Evolutionary conservation across 169 alveolate species (phyloP).

Genomic region (Cryptosporidium bovis): DNA sequence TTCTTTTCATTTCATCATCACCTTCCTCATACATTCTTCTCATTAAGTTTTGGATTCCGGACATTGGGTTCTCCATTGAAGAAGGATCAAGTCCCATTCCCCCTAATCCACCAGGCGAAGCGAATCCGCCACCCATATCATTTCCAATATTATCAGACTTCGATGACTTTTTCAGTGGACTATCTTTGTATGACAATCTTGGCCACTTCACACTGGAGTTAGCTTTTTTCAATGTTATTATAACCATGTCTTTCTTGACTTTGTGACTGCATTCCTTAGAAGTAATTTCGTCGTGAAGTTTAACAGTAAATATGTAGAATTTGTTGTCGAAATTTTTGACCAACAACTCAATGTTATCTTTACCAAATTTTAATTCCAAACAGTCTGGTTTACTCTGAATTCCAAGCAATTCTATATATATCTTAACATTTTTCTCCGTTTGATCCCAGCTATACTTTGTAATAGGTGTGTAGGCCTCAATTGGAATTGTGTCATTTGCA

Average conservation of each 20-base stretch:
- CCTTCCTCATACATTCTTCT: constrained; percentile 85
- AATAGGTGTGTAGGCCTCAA: constrained; percentile 75
- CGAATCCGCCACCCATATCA: constrained; percentile 14
- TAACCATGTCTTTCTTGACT: constrained; percentile 52
- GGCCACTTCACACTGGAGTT: constrained; percentile 28
- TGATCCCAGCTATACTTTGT: constrained; percentile 78
- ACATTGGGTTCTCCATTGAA: constrained; percentile 80
- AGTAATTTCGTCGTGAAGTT: constrained; percentile 18
- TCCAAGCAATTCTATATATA: constrained; percentile 63
- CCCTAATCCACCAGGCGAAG: constrained; percentile 27
- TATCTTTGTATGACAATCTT: constrained; percentile 60
- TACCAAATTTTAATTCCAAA: constrained; percentile 18
- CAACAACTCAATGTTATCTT: constrained; percentile 35
- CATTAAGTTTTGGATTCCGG: constrained; percentile 82
- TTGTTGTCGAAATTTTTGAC: constrained; percentile 35
- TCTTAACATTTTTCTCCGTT: constrained; percentile 64
- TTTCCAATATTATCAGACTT: constrained; percentile 69
- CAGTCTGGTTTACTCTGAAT: constrained; percentile 42
- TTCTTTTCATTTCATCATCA: constrained; percentile 92
- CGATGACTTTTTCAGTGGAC: constrained; percentile 74
- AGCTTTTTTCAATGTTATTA: constrained; percentile 23
- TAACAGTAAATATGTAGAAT: constrained; percentile 41
- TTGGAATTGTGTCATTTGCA: constrained; percentile 1
- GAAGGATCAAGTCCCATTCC: constrained; percentile 45
- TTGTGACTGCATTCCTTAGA: constrained; percentile 23